Evolutionary conservation across 805 yeast genomes (phyloP).

Genomic region (Jamesozyma rosinii): DNA sequence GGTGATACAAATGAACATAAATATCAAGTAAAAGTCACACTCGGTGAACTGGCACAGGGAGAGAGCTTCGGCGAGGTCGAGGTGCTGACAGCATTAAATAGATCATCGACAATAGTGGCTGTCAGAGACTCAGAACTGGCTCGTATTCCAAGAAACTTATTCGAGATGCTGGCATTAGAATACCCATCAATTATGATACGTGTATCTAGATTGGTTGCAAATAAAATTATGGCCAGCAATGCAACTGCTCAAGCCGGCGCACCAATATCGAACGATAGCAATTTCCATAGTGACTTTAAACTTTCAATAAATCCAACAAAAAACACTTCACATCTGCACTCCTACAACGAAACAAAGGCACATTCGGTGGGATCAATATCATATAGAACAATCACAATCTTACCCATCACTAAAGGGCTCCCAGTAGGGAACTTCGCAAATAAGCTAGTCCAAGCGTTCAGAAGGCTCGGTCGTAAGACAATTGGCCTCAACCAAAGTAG

Average conservation of each 20-base stretch:
- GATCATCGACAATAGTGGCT: slow-evolving; percentile 66
- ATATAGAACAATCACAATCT: slow-evolving; percentile 73
- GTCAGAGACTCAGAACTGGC: slow-evolving; percentile 92
- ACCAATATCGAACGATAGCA: slow-evolving; percentile 11
- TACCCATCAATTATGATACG: slow-evolving; percentile 87
- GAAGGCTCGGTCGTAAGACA: slow-evolving; percentile 61
- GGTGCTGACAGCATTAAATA: slow-evolving; percentile 70
- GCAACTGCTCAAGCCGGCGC: slow-evolving; percentile 7
- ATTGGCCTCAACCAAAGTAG: slow-evolving; percentile 78
- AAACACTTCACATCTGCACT: slow-evolving; percentile 3
- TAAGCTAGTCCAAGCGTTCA: slow-evolving; percentile 59
- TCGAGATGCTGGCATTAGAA: slow-evolving; percentile 73
- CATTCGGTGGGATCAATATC: slow-evolving; percentile 13
- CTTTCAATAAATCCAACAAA: slow-evolving; percentile 28
- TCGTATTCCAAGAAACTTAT: slow-evolving; percentile 80
- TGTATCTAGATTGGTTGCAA: slow-evolving; percentile 79
- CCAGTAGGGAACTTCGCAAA: slow-evolving; percentile 83
- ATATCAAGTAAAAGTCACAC: slow-evolving; percentile 21
- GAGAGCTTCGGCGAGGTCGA: slow-evolving; percentile 93
- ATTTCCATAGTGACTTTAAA: slow-evolving; percentile 22
- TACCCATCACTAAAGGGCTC: slow-evolving; percentile 73
- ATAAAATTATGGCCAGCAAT: slow-evolving; percentile 30
- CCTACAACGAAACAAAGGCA: slow-evolving; percentile 9
- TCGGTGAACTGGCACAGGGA: slow-evolving; percentile 87
- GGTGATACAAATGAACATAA: not conserved